Percentiles rank a stretch among this genome's conserved stretches.
Conservation (phyloP, 2,329 filamentous ascomycete genomes). For the Orbilia brochopaga region DNA sequence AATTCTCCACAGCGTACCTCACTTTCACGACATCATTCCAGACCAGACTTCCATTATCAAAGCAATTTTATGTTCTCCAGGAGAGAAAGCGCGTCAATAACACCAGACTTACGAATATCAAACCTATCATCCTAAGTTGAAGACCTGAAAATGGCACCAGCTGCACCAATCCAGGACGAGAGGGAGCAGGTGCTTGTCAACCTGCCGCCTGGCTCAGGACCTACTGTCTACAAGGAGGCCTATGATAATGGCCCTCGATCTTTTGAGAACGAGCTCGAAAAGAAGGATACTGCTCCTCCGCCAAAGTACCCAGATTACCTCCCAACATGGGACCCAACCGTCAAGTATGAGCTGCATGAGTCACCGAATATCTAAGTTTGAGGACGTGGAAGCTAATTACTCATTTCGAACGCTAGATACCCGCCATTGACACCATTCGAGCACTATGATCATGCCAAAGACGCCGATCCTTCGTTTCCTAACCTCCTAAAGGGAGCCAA, state of each 20-base stretch:
- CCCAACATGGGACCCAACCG: slow-evolving; percentile 69
- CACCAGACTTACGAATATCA: too few relatives aligned
- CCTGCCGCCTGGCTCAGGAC: slow-evolving; percentile 34
- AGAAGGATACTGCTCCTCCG: slow-evolving; percentile 57
- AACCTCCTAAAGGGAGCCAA: slow-evolving; percentile 69
- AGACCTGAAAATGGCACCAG: slow-evolving; percentile 33
- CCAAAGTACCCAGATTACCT: slow-evolving; percentile 75
- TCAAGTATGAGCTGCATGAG: slow-evolving; percentile 60
- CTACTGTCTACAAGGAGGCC: slow-evolving; percentile 48
- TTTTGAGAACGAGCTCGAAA: slow-evolving; percentile 31
- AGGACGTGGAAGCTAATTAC: too few relatives aligned
- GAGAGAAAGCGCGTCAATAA: too few relatives aligned
- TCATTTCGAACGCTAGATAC: slow-evolving; percentile 59
- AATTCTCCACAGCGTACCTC: slow-evolving; percentile 7
- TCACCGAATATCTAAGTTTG: too few relatives aligned
- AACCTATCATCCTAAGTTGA: too few relatives aligned
- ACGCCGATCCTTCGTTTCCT: slow-evolving; percentile 72
- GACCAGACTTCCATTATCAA: neutral
- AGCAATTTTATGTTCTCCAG: neutral
- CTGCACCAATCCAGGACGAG: slow-evolving; percentile 37
- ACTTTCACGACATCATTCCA: neutral
- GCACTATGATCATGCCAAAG: slow-evolving; percentile 76
- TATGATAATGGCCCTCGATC: slow-evolving; percentile 44
- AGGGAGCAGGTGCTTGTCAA: slow-evolving; percentile 41
- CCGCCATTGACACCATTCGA: slow-evolving; percentile 72